Conservation (phyloP, 108 stramenopile species). For the Schizochytrium sp. region DNA sequence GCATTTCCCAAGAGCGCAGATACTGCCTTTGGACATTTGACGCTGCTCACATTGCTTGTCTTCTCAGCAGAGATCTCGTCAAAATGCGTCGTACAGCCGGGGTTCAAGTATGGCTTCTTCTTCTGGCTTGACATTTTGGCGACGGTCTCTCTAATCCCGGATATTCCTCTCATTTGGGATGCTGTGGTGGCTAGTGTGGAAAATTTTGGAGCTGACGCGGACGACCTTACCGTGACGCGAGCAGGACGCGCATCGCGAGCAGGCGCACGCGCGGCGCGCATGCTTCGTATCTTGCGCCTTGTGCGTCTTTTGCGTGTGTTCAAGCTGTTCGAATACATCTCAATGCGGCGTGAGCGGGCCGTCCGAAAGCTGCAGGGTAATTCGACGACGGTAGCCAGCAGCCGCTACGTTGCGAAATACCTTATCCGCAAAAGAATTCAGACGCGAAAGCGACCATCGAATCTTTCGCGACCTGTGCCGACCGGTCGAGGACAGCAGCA, state of each 20-base stretch:
- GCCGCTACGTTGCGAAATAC: background rate
- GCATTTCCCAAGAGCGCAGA: background rate
- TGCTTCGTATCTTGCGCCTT: constrained; percentile 32
- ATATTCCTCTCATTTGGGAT: constrained; percentile 18
- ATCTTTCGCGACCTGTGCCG: constrained; percentile 16
- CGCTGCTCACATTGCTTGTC: background rate
- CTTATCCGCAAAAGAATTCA: background rate
- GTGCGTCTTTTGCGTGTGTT: constrained; percentile 43
- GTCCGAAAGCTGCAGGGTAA: background rate
- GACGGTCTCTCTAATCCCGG: constrained; percentile 25
- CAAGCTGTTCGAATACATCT: constrained; percentile 34
- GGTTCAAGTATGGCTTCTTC: constrained; percentile 17
- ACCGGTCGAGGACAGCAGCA: background rate
- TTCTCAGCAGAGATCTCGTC: background rate
- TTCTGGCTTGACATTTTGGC: constrained; percentile 23
- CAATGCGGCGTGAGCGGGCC: background rate
- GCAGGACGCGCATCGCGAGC: constrained; percentile 9
- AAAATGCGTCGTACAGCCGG: background rate
- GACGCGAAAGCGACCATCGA: background rate
- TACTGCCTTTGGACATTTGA: background rate
- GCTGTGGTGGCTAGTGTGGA: background rate
- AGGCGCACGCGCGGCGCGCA: constrained; percentile 21
- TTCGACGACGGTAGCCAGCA: background rate
- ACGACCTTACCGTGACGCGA: background rate
- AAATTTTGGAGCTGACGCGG: background rate